Evolutionary conservation across 192 early-diverging fungal genomes (phyloP), one percentile per base, ranked within the genome.

Genomic region (Dissophora globulifera): DNA sequence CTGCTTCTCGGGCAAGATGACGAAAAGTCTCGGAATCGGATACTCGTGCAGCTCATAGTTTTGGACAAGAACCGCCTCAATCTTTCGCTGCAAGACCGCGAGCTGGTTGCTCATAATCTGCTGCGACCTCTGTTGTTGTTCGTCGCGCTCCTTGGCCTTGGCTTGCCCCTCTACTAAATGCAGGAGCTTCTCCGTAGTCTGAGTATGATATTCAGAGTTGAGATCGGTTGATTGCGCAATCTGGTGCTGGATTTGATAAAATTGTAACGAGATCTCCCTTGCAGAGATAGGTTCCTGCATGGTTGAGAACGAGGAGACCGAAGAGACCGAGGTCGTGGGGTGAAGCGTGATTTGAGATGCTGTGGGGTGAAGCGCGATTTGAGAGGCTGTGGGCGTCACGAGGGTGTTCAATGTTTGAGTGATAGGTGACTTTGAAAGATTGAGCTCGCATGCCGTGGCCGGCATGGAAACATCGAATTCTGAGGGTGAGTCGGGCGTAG

Each of bases 11-110:
- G 55, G 65, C 0, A 67, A 16, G n/a, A 67, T 25, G 10, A 67
- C 22, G 17, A 67, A 67, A 5, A 58, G 33, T 0, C 65, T 12
- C 0, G 65, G 55, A 13, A 58, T 58, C 12, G 65, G 46, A 15
- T 67, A 67, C 30, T 67, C 65, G 35, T 58, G 55, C 5, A 58
- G 26, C 38, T 67, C 65, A 16, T 67, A 67, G 46, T 56, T 58
- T 17, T 67, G 54, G 25, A 50, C 26, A 22, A 67, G 23, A 16
- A 67, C 47, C 1, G 54, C 48, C 0, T 67, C 54, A 3, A 49
- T 50, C 2, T 16, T 40, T 38, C 56, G 40, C 23, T 38, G 50
- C 27, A 52, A 8, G 8, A 58, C 41, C 4, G 23, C 43, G 8
- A 58, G 43, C 32, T 30, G 41, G 11, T 58, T 43, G 29, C 45